Base-by-base conservation (phyloP, 2,329 filamentous ascomycete species). In the Coleophoma eucalyptorum region DNA sequence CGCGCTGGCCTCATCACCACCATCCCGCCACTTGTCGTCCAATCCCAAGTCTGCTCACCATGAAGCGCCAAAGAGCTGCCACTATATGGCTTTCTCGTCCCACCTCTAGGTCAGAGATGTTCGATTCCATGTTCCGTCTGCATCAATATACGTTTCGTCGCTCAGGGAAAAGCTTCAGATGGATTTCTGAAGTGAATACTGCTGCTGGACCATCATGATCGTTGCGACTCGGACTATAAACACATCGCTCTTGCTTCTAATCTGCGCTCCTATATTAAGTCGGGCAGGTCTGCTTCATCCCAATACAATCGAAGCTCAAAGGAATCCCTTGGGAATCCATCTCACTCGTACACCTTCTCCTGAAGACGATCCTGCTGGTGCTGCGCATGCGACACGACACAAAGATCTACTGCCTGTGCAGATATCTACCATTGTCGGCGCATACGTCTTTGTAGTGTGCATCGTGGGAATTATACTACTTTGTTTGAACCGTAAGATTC, bases 401-500 rank as follows among this genome's bases (percentile, higher is more conserved):
- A 72, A 73, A 56, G 70, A 77, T 16, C 82, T 87, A 50, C 80
- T 97, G 19, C 90, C 91, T 16, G 85, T 83, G 52, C 87, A 97
- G 69, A 85, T 97, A 59, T 87, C 88, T 56, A 90, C 86, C 58
- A 88, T 97, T 53, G 79, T 93, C 52, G 90, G 86, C 54, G 86
- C 89, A 52, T 97, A 97, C 81, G 78, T 92, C 52, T 68, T 90
- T 54, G 89, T 84, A 34, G 78, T 95, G 64, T 76, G 90, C 62
- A 69, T 94, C 61, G 82, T 94, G 61, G 85, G 89, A 60, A 74
- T 82, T 33, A 72, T 81, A 43, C 73, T 91, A 7, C 73, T 90
- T 40, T 67, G 80, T 19, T 75, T 90, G 67, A 67, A 83, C 67
- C 66, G 80, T 76, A 67, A 79, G 75, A 63, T 78, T 63, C 67